Percentiles rank a stretch among this genome's conserved stretches.
These are phyloP conservation scores for Byssoonygena ceratinophila DNA, from an alignment of 2,329 filamentous ascomycete species.

Conservation along the genomic window DNA sequence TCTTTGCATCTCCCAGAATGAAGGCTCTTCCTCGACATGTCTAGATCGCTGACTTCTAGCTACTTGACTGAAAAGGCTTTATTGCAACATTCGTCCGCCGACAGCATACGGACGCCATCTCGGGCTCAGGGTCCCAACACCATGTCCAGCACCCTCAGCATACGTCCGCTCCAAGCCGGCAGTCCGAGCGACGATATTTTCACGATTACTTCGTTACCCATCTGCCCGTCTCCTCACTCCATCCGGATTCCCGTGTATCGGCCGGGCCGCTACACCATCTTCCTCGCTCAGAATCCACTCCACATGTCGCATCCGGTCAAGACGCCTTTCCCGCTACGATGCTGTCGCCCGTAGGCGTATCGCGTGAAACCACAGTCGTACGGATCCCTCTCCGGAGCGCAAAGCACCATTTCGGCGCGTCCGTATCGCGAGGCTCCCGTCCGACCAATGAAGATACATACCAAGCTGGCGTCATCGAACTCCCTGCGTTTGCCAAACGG, in stretches of 20 bases:
- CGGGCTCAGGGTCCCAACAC: slow-evolving; percentile 12
- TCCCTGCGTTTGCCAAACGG: slow-evolving; percentile 84
- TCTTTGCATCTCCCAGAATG: neutral
- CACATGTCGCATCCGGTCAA: slow-evolving; percentile 52
- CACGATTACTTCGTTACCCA: slow-evolving; percentile 98
- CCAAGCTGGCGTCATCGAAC: slow-evolving; percentile 84
- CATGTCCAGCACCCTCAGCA: neutral
- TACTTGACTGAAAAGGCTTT: slow-evolving; percentile 24
- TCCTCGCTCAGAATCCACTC: slow-evolving; percentile 71
- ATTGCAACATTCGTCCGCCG: slow-evolving; percentile 26
- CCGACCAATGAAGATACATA: slow-evolving; percentile 89
- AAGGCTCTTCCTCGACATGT: neutral
- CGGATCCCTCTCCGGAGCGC: slow-evolving; percentile 86
- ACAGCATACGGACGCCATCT: slow-evolving; percentile 18
- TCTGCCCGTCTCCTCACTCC: slow-evolving; percentile 81
- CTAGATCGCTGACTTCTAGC: neutral
- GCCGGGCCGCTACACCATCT: slow-evolving; percentile 68
- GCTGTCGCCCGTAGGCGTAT: slow-evolving; percentile 50
- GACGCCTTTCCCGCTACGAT: slow-evolving; percentile 41
- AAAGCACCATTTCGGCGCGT: slow-evolving; percentile 88
- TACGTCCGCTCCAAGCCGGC: neutral
- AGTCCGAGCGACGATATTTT: slow-evolving; percentile 47
- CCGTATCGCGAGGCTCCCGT: slow-evolving; percentile 66
- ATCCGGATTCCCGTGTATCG: slow-evolving; percentile 64
- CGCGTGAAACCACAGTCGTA: slow-evolving; percentile 79